phyloP scores from a whole-genome alignment of 2,329 filamentous ascomycete genomes.

The Beauveria scarabaeidicola region DNA sequence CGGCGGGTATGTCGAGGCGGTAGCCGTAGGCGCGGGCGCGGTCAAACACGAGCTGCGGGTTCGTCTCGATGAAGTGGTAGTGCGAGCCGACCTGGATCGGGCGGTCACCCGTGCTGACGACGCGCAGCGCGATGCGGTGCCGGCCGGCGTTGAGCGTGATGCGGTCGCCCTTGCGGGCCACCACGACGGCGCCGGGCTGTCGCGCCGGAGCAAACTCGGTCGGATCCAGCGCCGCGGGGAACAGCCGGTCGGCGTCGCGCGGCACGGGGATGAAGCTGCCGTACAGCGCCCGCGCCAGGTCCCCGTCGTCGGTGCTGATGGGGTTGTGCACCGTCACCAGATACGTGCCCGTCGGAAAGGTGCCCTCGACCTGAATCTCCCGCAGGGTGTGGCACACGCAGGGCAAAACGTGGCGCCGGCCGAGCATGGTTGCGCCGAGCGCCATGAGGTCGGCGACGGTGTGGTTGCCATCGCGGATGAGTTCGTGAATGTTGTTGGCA shows the following conservation, averaged over 20 bases:
- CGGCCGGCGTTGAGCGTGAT: constrained; percentile 67
- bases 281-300: constrained; percentile 80
- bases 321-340: constrained; percentile 91
- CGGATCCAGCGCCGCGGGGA: constrained; percentile 51
- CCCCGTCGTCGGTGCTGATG: constrained; percentile 75
- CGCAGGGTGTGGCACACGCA: constrained; percentile 69
- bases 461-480: constrained; percentile 93
- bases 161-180: constrained; percentile 57
- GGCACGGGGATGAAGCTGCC: constrained; percentile 85
- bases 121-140: constrained; percentile 66
- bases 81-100: constrained; percentile 77
- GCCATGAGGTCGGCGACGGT: constrained; percentile 89
- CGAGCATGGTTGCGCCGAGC: constrained; percentile 84
- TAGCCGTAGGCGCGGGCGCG: constrained; percentile 74
- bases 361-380: constrained; percentile 90
- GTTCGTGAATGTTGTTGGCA: constrained; percentile 83
- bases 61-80: constrained; percentile 95
- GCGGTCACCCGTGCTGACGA: constrained; percentile 80
- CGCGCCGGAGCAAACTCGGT: constrained; percentile 58
- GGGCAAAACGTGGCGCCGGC: constrained; percentile 82
- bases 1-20: constrained; percentile 80
- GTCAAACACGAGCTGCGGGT: constrained; percentile 83
- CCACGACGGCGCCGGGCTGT: constrained; percentile 73
- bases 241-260: constrained; percentile 43
- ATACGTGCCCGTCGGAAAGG: constrained; percentile 83